Conservation (phyloP, 1,284 basidiomycete genomes). For the Puccinia coronata region DNA sequence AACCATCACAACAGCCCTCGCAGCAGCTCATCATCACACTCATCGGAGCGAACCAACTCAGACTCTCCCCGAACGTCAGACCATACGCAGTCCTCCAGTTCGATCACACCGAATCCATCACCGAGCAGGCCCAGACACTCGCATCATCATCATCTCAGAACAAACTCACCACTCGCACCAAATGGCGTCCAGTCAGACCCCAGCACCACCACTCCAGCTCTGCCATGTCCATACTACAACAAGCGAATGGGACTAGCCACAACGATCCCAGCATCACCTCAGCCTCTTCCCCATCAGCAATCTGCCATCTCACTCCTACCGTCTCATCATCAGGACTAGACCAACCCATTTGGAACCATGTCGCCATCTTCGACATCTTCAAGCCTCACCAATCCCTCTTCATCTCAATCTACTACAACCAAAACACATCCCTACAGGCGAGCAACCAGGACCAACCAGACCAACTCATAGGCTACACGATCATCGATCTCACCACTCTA, state of each 20-base stretch:
- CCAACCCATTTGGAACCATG: slow-evolving; percentile 59
- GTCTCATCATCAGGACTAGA: slow-evolving; percentile 51
- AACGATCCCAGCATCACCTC: too few relatives aligned
- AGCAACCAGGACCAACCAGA: slow-evolving; percentile 56
- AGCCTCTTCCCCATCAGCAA: too few relatives aligned
- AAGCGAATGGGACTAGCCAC: too few relatives aligned
- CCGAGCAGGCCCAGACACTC: slow-evolving; percentile 54
- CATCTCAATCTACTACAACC: slow-evolving; percentile 60
- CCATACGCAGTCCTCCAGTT: slow-evolving; percentile 78
- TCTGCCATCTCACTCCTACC: slow-evolving; percentile 52
- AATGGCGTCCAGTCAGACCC: slow-evolving; percentile 60
- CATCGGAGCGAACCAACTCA: slow-evolving; percentile 80
- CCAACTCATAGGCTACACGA: slow-evolving; percentile 59
- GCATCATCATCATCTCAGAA: slow-evolving; percentile 54
- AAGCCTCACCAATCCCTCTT: slow-evolving; percentile 58
- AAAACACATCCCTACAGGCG: slow-evolving; percentile 40
- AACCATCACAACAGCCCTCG: slow-evolving; percentile 31
- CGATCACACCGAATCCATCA: slow-evolving; percentile 99
- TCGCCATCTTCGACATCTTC: slow-evolving; percentile 60
- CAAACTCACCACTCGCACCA: too few relatives aligned
- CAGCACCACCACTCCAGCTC: slow-evolving; percentile 39
- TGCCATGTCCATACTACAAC: too few relatives aligned
- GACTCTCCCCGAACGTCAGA: slow-evolving; percentile 53
- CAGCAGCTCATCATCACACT: slow-evolving; percentile 88
- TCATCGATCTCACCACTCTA: slow-evolving; percentile 55